Evolutionary conservation across 306 rosid genomes (phyloP).

Genomic region (Mimosa pudica): DNA sequence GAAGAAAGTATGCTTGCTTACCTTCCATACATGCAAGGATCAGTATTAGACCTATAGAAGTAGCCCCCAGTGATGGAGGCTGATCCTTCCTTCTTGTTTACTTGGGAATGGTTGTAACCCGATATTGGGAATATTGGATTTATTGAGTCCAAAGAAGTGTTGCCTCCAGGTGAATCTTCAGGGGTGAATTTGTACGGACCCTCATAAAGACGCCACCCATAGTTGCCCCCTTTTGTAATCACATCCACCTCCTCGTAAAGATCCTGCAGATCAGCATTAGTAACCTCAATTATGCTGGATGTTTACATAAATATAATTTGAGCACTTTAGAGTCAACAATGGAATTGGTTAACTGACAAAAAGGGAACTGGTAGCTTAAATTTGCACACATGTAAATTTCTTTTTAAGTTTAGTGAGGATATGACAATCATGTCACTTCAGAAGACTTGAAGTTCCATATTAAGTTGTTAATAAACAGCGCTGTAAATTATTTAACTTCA

Average conservation of each 20-base stretch:
- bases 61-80: constrained; percentile 90
- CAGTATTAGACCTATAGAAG: constrained; percentile 77
- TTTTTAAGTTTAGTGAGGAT: not conserved
- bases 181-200: constrained; percentile 59
- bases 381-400: not conserved
- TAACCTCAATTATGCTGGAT: constrained; percentile 9
- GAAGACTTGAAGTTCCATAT: not conserved
- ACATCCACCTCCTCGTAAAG: constrained; percentile 89
- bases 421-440: not conserved
- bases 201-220: constrained; percentile 89
- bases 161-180: constrained; percentile 55
- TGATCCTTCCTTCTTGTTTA: constrained; percentile 76
- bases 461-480: constrained; percentile 1
- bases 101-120: constrained; percentile 79
- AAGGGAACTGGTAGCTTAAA: not conserved
- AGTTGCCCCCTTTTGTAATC: constrained; percentile 92
- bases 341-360: too few relatives aligned
- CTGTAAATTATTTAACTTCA: not conserved
- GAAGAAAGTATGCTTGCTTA: constrained; percentile 27
- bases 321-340: not conserved
- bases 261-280: constrained; percentile 53
- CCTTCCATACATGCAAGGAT: constrained; percentile 97
- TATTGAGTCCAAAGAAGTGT: constrained; percentile 56
- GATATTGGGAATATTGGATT: constrained; percentile 65
- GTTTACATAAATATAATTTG: constrained; percentile 10